phyloP scores from a whole-genome alignment of 352 stramenopile genomes.

The Phytophthora aleatoria region DNA sequence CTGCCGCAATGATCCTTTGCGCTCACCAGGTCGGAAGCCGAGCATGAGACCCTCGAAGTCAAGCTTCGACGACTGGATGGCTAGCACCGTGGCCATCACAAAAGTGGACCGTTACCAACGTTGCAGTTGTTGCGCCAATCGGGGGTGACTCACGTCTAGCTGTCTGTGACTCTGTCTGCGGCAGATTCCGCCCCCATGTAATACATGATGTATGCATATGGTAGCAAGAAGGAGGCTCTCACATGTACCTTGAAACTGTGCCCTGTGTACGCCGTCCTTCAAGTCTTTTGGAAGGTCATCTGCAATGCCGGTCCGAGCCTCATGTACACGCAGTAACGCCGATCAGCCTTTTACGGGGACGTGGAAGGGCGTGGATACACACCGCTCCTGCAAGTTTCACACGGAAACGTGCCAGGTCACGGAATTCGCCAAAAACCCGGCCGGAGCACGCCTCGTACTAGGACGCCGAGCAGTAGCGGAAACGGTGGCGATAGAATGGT shows the following conservation, averaged over 20 bases:
- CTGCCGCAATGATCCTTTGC: background rate
- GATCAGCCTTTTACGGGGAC: slow-evolving; percentile 20
- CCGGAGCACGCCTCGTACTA: no score
- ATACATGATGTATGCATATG: no score
- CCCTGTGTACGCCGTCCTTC: background rate
- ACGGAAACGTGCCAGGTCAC: background rate
- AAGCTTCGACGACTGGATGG: background rate
- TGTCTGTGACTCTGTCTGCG: no score
- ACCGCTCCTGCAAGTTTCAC: slow-evolving; percentile 15
- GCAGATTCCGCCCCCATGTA: no score
- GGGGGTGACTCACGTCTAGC: slow-evolving; percentile 3
- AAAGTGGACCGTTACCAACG: slow-evolving; percentile 16
- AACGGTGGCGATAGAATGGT: background rate
- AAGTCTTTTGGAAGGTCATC: slow-evolving; percentile 7
- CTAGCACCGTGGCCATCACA: background rate
- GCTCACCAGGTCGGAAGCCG: no score
- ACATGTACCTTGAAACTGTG: no score
- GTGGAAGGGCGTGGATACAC: slow-evolving; percentile 27
- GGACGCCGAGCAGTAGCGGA: background rate
- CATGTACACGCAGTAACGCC: no score
- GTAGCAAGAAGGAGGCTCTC: no score
- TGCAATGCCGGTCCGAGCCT: background rate
- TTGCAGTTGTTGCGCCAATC: slow-evolving; percentile 15
- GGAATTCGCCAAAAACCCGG: background rate
- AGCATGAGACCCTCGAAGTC: no score